Percentiles rank a stretch among this genome's conserved stretches.
phyloP scores from a whole-genome alignment of 2,329 filamentous ascomycete genomes.

The Alternaria sp. region DNA sequence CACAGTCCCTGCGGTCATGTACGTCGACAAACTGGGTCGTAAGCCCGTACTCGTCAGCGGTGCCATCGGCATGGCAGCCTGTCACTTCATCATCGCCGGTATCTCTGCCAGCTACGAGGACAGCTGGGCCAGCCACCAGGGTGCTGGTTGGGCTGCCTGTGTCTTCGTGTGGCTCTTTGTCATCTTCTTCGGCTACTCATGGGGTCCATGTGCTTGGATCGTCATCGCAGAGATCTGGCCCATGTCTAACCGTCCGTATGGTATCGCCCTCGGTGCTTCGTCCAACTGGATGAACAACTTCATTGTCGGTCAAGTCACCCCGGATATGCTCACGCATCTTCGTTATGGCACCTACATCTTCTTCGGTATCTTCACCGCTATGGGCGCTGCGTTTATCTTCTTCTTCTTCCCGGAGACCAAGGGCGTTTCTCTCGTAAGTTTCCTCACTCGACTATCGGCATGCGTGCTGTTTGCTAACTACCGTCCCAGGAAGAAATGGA shows the following conservation, averaged over 20 bases:
- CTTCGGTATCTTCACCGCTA: slow-evolving; percentile 69
- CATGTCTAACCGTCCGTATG: slow-evolving; percentile 69
- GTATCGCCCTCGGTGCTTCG: slow-evolving; percentile 70
- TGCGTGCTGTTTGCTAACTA: neutral
- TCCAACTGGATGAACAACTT: slow-evolving; percentile 59
- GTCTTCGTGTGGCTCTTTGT: slow-evolving; percentile 77
- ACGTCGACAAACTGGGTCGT: slow-evolving; percentile 70
- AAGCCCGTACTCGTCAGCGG: slow-evolving; percentile 68
- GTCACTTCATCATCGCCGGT: slow-evolving; percentile 73
- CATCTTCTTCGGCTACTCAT: slow-evolving; percentile 75
- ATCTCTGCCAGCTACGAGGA: slow-evolving; percentile 70
- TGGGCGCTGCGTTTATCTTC: slow-evolving; percentile 64
- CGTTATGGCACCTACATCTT: slow-evolving; percentile 75
- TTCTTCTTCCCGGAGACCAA: slow-evolving; percentile 63
- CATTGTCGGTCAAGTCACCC: slow-evolving; percentile 72
- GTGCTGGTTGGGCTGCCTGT: slow-evolving; percentile 73
- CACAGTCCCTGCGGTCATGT: slow-evolving; percentile 65
- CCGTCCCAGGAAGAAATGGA: slow-evolving; percentile 64
- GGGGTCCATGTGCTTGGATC: slow-evolving; percentile 78
- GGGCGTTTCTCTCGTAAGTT: slow-evolving; percentile 49
- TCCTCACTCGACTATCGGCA: slow-evolving; percentile 52
- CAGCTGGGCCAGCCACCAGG: slow-evolving; percentile 61
- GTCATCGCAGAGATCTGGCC: slow-evolving; percentile 78
- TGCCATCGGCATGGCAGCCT: slow-evolving; percentile 72
- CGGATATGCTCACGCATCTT: slow-evolving; percentile 69